phyloP scores from a whole-genome alignment of 176 grass and related monocot species.

The Rhynchospora pubera region DNA sequence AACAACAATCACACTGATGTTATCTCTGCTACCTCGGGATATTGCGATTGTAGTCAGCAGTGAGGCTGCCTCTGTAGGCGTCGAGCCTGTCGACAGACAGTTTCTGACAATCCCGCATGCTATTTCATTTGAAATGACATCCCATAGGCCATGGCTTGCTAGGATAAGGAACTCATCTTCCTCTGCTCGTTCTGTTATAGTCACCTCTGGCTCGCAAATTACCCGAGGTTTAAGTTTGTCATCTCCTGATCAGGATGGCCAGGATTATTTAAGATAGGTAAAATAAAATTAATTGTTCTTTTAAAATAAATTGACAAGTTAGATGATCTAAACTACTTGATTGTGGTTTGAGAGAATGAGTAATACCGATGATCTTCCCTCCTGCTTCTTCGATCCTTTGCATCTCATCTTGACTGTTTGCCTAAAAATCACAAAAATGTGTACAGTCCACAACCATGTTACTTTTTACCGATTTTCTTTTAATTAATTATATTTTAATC shows the following conservation, averaged over 20 bases:
- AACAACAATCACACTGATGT: too few species aligned
- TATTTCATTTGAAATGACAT: constrained; percentile 56
- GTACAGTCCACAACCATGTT: too few species aligned
- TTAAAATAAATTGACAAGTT: too few species aligned
- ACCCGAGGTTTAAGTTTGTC: constrained; percentile 69
- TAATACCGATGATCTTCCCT: constrained; percentile 45
- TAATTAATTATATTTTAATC: too few species aligned
- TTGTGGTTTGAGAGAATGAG: too few species aligned
- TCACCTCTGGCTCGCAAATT: constrained; percentile 54
- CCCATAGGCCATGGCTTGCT: constrained; percentile 70
- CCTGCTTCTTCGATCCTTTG: constrained; percentile 51
- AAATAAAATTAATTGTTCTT: too few species aligned
- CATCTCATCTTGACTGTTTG: constrained; percentile 57
- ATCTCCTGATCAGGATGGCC: constrained; percentile 61
- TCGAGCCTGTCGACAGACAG: constrained; percentile 36
- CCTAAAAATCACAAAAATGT: constrained; percentile 14
- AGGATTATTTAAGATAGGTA: too few species aligned
- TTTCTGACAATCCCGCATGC: constrained; percentile 39
- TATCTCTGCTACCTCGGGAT: too few species aligned
- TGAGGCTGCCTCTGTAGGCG: background rate
- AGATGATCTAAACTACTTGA: too few species aligned
- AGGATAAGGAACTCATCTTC: constrained; percentile 69
- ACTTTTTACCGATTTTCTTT: too few species aligned
- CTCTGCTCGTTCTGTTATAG: constrained; percentile 27
- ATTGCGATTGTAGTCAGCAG: too few species aligned